phyloP scores from a whole-genome alignment of 148 eudicot species.

The Camellia japonica region DNA sequence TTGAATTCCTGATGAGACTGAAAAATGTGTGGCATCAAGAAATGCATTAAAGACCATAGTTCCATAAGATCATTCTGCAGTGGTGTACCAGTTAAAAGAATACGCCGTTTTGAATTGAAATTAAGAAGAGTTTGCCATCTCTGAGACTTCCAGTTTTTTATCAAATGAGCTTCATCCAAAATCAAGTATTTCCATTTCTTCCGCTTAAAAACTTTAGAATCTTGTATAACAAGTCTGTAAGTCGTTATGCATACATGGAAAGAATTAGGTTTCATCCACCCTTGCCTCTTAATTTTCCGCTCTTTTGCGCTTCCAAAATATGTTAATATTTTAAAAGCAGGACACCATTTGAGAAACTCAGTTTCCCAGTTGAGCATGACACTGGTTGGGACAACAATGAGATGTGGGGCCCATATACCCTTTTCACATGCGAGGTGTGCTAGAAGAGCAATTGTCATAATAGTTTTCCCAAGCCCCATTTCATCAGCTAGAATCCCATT shows the following conservation, averaged over 20 bases:
- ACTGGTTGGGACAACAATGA: conserved; percentile 98
- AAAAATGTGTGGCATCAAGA: conserved; percentile 98
- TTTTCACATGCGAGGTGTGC: conserved; percentile 97
- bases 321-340: conserved; percentile 96
- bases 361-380: conserved; percentile 99
- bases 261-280: conserved; percentile 93
- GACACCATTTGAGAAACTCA: conserved; percentile 99
- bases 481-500: conserved; percentile 97
- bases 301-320: conserved; percentile 99
- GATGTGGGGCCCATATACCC: conserved; percentile 99
- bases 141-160: conserved; percentile 99
- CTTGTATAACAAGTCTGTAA: conserved; percentile 97
- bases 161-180: conserved; percentile 98
- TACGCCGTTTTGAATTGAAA: conserved; percentile 94
- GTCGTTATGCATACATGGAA: conserved; percentile 98
- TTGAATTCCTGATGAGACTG: conserved; percentile 99
- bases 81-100: conserved; percentile 97
- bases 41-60: conserved; percentile 99
- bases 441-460: conserved; percentile 97
- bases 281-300: conserved; percentile 89
- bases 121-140: conserved; percentile 98
- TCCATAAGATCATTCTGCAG: conserved; percentile 99
- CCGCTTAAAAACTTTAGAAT: conserved; percentile 92
- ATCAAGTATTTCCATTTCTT: conserved; percentile 99
- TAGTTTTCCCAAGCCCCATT: conserved; percentile 99